A percentile compares a stretch with the other conserved stretches of the same genome.
phyloP scores from a whole-genome alignment of 805 yeast genomes.

The Jamesozyma jinghongensis region DNA sequence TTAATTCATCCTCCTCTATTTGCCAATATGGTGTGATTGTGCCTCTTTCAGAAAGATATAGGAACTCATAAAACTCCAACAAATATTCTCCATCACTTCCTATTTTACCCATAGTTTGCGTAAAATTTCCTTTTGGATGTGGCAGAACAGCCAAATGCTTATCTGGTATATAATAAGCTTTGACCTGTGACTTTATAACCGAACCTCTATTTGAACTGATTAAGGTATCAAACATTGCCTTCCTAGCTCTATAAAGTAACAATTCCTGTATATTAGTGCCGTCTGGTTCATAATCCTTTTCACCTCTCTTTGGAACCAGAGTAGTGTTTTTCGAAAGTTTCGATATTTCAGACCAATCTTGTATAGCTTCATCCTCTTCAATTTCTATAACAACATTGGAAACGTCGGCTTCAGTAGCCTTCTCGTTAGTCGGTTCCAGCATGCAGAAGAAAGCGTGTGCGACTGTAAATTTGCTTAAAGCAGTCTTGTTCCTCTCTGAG shows the following conservation, averaged over 20 bases:
- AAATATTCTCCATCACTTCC: conserved; percentile 41
- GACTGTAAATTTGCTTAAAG: too few species aligned
- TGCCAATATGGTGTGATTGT: conserved; percentile 37
- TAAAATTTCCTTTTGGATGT: conserved; percentile 61
- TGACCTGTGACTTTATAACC: conserved; percentile 39
- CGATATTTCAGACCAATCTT: conserved; percentile 44
- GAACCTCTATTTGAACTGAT: conserved; percentile 38
- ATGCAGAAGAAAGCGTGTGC: too few species aligned
- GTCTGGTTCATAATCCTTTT: conserved; percentile 80
- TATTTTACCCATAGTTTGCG: conserved; percentile 61
- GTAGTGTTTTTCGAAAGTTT: conserved; percentile 18
- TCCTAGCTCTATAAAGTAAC: conserved; percentile 44
- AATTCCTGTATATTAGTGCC: conserved; percentile 48
- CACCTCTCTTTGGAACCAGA: conserved; percentile 62
- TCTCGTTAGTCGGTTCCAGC: too few species aligned
- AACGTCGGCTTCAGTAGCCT: not conserved
- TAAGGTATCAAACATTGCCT: conserved; percentile 67
- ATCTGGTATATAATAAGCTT: conserved; percentile 40
- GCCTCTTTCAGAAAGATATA: conserved; percentile 79
- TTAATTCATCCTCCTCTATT: conserved; percentile 7
- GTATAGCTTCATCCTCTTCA: conserved; percentile 39
- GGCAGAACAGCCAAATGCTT: conserved; percentile 32
- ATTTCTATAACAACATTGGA: conserved; percentile 8
- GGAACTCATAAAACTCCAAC: conserved; percentile 57
- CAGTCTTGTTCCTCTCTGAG: too few species aligned